A percentile compares a stretch with the other conserved stretches of the same genome.
Evolutionary conservation across 2,329 filamentous ascomycete genomes (phyloP).

Genomic region (Fusarium sp.): DNA sequence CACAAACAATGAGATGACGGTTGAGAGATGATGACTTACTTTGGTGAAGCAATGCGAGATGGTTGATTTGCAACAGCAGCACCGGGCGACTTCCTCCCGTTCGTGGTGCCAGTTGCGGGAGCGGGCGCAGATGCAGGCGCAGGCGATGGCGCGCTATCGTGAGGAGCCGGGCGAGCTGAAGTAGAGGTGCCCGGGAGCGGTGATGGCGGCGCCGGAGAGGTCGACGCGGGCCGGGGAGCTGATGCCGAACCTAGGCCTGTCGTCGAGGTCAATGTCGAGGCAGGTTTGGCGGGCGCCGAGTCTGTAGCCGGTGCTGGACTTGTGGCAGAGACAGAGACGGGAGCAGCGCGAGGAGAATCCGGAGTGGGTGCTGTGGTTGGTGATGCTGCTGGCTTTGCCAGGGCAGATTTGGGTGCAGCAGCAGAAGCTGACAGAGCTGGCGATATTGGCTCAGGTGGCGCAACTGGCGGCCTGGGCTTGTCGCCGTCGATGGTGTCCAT

Average conservation of each 20-base stretch:
- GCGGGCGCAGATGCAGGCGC: constrained; percentile 13
- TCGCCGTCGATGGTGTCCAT: constrained; percentile 42
- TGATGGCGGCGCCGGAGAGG: constrained; percentile 24
- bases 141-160: constrained; percentile 35
- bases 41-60: constrained; percentile 22
- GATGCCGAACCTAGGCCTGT: constrained; percentile 9
- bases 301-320: constrained; percentile 19
- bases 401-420: constrained; percentile 29
- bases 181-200: constrained; percentile 23
- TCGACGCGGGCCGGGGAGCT: constrained; percentile 14
- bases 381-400: constrained; percentile 31
- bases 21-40: constrained; percentile 12
- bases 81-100: constrained; percentile 20
- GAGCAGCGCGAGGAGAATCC: constrained; percentile 31
- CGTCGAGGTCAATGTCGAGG: background rate
- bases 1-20: background rate
- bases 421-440: constrained; percentile 40
- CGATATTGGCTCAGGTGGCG: constrained; percentile 44
- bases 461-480: constrained; percentile 41
- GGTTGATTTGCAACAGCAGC: background rate
- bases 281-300: constrained; percentile 13
- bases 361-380: constrained; percentile 37
- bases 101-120: constrained; percentile 12
- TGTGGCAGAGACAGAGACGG: constrained; percentile 15
- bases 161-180: constrained; percentile 17